Evolutionary conservation across 2,329 filamentous ascomycete genomes (phyloP).

Genomic region (Cladosporium sp.): DNA sequence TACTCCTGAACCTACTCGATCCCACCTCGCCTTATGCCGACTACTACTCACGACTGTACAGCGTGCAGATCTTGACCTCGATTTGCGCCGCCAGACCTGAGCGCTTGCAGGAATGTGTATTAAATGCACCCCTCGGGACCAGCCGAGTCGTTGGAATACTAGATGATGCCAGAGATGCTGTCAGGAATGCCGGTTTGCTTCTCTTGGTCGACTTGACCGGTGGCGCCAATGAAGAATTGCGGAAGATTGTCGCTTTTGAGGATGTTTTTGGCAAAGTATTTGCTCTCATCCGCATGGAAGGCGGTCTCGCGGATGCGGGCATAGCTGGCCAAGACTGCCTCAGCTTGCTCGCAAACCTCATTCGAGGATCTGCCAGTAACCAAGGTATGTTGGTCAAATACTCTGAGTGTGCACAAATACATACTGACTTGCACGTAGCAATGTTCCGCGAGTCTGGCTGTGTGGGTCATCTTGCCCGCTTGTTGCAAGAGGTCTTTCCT

Average conservation of each 20-base stretch:
- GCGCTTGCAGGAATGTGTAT: constrained; percentile 88
- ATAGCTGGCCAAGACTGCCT: constrained; percentile 89
- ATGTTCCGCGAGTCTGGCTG: constrained; percentile 89
- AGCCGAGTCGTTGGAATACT: constrained; percentile 77
- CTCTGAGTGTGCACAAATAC: not conserved
- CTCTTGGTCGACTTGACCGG: constrained; percentile 78
- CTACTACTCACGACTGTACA: constrained; percentile 70
- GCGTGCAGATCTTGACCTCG: constrained; percentile 79
- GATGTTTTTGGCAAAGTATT: constrained; percentile 89
- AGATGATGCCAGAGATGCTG: constrained; percentile 78
- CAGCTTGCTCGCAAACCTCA: constrained; percentile 81
- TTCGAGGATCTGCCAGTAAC: constrained; percentile 83
- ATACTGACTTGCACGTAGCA: constrained; percentile 29
- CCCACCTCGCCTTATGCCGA: constrained; percentile 71
- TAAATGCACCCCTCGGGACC: constrained; percentile 82
- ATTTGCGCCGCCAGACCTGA: constrained; percentile 83
- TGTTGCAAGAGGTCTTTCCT: constrained; percentile 55
- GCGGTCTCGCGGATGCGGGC: constrained; percentile 74
- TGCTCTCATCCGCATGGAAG: constrained; percentile 73
- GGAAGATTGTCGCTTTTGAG: constrained; percentile 93
- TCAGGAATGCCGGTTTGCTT: constrained; percentile 81
- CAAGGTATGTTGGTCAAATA: constrained; percentile 50
- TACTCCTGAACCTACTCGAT: constrained; percentile 85
- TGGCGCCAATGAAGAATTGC: constrained; percentile 77
- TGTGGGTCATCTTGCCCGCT: constrained; percentile 63